A percentile compares a stretch with the other conserved stretches of the same genome.
Conservation (phyloP, 179 eudicot genomes). For the Vitellaria paradoxa region DNA sequence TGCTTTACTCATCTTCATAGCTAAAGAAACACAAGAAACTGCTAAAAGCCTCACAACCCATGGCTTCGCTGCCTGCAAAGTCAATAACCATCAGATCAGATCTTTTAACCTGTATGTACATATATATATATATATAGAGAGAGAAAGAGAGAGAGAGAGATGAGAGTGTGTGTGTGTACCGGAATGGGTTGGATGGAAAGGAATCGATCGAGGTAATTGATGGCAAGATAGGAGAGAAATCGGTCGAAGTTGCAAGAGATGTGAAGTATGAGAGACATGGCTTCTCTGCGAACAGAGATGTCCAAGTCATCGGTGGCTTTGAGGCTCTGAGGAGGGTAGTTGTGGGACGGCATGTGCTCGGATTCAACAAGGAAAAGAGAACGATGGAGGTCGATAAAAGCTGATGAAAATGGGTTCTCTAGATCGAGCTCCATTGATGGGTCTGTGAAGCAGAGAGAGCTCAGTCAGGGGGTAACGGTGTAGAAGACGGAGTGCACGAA, state of each 20-base stretch:
- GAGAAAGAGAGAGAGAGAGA: too few species aligned
- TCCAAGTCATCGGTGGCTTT: not conserved
- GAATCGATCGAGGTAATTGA: constrained; percentile 52
- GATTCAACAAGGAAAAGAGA: constrained; percentile 36
- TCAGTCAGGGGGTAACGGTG: too few species aligned
- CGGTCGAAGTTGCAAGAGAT: constrained; percentile 29
- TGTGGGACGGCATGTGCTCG: constrained; percentile 40
- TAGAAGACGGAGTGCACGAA: too few species aligned
- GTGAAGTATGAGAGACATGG: constrained; percentile 25
- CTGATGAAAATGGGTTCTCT: constrained; percentile 36
- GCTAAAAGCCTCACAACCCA: constrained; percentile 47
- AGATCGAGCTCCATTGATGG: constrained; percentile 49
- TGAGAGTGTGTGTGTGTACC: constrained; percentile 11
- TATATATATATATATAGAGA: too few species aligned
- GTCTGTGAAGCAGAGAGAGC: not conserved
- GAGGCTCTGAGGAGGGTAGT: constrained; percentile 9
- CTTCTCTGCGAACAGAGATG: constrained; percentile 25
- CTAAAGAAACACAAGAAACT: constrained; percentile 43
- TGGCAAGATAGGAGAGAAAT: constrained; percentile 36
- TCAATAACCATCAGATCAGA: not conserved
- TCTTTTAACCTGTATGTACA: too few species aligned
- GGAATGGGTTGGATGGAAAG: constrained; percentile 25
- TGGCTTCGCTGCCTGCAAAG: constrained; percentile 34
- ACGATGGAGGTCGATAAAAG: not conserved
- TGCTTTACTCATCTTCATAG: constrained; percentile 43